A percentile compares a stretch with the other conserved stretches of the same genome.
Evolutionary conservation across 192 early-diverging fungal genomes (phyloP).

Genomic region (Coemansia sp.): DNA sequence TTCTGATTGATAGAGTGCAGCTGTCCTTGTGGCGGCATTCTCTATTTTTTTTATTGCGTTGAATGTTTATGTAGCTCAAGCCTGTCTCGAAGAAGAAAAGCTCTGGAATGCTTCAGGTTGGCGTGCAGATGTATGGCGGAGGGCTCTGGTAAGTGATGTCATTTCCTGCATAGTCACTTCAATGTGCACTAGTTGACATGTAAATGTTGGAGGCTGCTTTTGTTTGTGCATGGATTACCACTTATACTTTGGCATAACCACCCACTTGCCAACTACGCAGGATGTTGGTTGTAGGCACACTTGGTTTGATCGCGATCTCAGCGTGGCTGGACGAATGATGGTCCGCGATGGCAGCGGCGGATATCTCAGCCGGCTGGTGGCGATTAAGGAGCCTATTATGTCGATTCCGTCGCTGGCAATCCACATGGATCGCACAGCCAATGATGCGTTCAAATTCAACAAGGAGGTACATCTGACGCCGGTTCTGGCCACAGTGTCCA

Average conservation of each 20-base stretch:
- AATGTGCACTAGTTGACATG: no score
- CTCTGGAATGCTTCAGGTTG: slow-evolving; percentile 85
- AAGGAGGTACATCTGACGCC: slow-evolving; percentile 92
- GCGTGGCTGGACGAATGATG: slow-evolving; percentile 91
- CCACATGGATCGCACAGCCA: slow-evolving; percentile 83
- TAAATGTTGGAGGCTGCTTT: background rate
- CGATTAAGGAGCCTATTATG: slow-evolving; percentile 84
- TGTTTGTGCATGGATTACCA: background rate
- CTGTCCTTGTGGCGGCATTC: background rate
- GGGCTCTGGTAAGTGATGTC: slow-evolving; percentile 73
- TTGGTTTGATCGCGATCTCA: slow-evolving; percentile 99
- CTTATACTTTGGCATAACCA: background rate
- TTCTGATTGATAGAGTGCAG: no score
- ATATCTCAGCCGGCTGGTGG: slow-evolving; percentile 72
- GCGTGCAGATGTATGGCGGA: slow-evolving; percentile 91
- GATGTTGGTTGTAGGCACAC: slow-evolving; percentile 68
- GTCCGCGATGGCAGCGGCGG: slow-evolving; percentile 69
- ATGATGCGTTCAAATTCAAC: slow-evolving; percentile 89
- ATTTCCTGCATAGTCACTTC: background rate
- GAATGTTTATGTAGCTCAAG: slow-evolving; percentile 66
- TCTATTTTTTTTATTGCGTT: background rate
- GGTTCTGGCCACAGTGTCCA: slow-evolving; percentile 72
- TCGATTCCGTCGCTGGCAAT: slow-evolving; percentile 96
- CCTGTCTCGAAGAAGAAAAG: slow-evolving; percentile 91
- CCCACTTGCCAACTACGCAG: background rate